Conservation (phyloP, 352 stramenopile species). For the Phytopythium helicoides region DNA sequence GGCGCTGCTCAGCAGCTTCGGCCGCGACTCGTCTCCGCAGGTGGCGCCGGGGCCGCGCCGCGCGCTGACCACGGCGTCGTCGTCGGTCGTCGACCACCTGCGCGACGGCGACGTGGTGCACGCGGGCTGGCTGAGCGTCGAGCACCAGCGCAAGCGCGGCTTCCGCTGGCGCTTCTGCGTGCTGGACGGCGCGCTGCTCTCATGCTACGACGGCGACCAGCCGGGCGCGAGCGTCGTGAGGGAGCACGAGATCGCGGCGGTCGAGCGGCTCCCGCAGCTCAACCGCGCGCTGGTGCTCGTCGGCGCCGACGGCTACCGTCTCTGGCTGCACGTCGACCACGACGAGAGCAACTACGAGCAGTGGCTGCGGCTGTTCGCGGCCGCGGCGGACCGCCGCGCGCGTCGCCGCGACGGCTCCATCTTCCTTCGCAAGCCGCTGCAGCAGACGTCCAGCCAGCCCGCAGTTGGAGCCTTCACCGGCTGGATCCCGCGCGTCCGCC, state of each 20-base stretch:
- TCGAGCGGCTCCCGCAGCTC: conserved; percentile 37
- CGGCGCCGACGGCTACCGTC: conserved; percentile 14
- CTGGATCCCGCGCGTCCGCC: conserved; percentile 24
- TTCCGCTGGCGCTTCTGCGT: conserved; percentile 46
- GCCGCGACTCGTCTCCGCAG: background rate
- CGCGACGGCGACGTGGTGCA: conserved; percentile 10
- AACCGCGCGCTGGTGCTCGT: conserved; percentile 42
- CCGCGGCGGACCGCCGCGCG: conserved; percentile 12
- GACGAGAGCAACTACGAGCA: conserved; percentile 27
- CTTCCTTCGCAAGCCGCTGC: conserved; percentile 9
- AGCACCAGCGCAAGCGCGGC: conserved; percentile 21
- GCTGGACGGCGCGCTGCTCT: conserved; percentile 30
- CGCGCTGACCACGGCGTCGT: background rate
- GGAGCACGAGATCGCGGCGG: conserved; percentile 16
- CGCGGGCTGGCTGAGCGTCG: conserved; percentile 36
- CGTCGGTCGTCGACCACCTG: conserved; percentile 7
- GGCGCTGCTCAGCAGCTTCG: background rate
- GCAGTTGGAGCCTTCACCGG: too few species aligned
- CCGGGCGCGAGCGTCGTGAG: conserved; percentile 7
- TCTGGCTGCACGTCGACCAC: conserved; percentile 40
- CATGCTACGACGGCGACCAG: conserved; percentile 19
- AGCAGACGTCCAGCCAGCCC: too few species aligned
- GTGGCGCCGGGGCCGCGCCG: background rate
- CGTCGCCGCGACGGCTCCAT: conserved; percentile 15
- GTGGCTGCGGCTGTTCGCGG: conserved; percentile 27